phyloP scores from a whole-genome alignment of 1,284 basidiomycete species.

The Porogramme epimiltina region DNA sequence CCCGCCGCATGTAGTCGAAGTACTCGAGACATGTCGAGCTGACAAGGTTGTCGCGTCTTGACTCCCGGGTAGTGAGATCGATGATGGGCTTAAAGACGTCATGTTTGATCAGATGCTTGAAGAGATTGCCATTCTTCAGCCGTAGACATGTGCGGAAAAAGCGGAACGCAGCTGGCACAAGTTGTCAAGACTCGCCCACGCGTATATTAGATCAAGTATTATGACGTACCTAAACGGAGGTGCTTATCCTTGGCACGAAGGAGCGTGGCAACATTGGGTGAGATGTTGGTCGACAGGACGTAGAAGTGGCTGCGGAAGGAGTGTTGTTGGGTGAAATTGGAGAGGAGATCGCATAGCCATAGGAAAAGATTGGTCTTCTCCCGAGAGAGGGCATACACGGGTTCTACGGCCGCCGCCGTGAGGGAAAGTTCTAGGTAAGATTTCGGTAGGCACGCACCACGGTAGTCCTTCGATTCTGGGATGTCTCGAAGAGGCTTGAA shows the following conservation, averaged over 20 bases:
- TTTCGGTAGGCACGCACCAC: constrained; percentile 44
- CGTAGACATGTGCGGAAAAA: constrained; percentile 89
- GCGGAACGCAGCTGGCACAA: constrained; percentile 77
- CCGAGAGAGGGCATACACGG: constrained; percentile 57
- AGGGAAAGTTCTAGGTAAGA: neutral
- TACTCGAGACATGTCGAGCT: constrained; percentile 95
- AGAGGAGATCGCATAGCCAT: constrained; percentile 88
- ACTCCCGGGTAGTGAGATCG: constrained; percentile 81
- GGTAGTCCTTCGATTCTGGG: constrained; percentile 70
- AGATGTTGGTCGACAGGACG: constrained; percentile 79
- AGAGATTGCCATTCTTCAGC: constrained; percentile 86
- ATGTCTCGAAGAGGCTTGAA: constrained; percentile 82
- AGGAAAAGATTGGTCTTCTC: constrained; percentile 80
- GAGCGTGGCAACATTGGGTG: constrained; percentile 74
- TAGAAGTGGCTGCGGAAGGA: constrained; percentile 90
- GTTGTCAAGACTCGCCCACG: no score
- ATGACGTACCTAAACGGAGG: constrained; percentile 76
- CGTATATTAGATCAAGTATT: no score
- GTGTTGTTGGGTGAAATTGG: constrained; percentile 88
- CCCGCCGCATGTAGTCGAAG: constrained; percentile 88
- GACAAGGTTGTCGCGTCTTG: constrained; percentile 87
- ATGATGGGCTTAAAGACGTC: constrained; percentile 85
- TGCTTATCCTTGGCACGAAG: constrained; percentile 89
- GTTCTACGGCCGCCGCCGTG: constrained; percentile 39
- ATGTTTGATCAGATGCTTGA: constrained; percentile 83